phyloP scores from a whole-genome alignment of 306 rosid genomes.

The Arachis hypogaea region DNA sequence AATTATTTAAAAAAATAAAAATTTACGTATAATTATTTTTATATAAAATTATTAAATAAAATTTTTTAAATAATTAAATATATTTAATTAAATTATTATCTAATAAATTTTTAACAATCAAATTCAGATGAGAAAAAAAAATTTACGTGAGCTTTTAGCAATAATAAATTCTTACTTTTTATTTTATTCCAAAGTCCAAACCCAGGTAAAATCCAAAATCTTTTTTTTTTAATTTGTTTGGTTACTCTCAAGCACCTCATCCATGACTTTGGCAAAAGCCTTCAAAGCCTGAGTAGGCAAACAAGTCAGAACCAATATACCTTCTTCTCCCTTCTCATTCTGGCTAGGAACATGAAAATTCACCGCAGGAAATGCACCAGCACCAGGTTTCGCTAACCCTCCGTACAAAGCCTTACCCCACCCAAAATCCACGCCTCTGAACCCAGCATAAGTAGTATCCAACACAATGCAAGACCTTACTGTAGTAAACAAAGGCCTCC shows the following conservation, averaged over 20 bases:
- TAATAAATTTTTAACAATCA: too few relatives aligned
- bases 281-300: constrained; percentile 28
- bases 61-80: too few relatives aligned
- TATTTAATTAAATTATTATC: too few relatives aligned
- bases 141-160: too few relatives aligned
- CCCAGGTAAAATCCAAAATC: background rate
- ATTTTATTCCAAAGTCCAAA: too few relatives aligned
- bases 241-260: background rate
- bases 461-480: constrained; percentile 35
- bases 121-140: too few relatives aligned
- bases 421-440: constrained; percentile 35
- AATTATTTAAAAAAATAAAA: too few relatives aligned
- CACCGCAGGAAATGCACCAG: constrained; percentile 22
- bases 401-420: constrained; percentile 42
- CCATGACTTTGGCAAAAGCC: constrained; percentile 31
- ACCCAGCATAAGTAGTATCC: constrained; percentile 23
- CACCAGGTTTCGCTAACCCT: constrained; percentile 34
- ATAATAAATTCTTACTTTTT: too few relatives aligned
- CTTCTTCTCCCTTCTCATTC: constrained; percentile 34
- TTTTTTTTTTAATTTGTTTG: background rate
- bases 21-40: too few relatives aligned
- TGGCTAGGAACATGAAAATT: constrained; percentile 12
- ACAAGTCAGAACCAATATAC: constrained; percentile 12
- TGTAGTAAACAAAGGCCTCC: constrained; percentile 15
- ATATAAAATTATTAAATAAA: too few relatives aligned